Conservation (phyloP, 768 basidiomycete genomes). For the Boletus subcaerulescens region DNA sequence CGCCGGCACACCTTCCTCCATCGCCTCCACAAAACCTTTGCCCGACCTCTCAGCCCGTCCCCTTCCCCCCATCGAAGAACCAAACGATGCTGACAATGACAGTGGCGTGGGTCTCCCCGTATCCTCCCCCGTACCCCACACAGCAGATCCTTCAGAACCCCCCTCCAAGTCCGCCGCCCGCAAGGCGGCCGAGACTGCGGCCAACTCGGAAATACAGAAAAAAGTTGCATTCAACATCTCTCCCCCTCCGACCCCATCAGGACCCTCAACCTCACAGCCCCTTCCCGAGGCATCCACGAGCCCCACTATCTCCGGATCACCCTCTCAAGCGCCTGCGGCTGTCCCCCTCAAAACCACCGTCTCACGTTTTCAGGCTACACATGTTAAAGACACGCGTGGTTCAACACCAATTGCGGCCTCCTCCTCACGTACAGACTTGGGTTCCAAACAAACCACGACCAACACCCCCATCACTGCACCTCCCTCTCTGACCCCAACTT, state of each 20-base stretch:
- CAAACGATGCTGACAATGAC: constrained; percentile 34
- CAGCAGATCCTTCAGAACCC: constrained; percentile 20
- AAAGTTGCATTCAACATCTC: constrained; percentile 82
- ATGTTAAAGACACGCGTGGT: constrained; percentile 65
- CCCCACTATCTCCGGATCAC: constrained; percentile 32
- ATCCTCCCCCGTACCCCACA: constrained; percentile 29
- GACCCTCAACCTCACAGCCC: constrained; percentile 45
- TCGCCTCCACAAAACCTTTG: constrained; percentile 63
- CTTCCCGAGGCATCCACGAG: constrained; percentile 46
- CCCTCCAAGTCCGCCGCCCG: constrained; percentile 33
- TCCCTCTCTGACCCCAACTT: constrained; percentile 58
- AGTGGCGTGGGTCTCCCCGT: constrained; percentile 36
- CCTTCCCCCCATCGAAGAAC: constrained; percentile 47
- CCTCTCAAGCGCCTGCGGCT: constrained; percentile 26
- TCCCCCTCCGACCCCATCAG: constrained; percentile 67
- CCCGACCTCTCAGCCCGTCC: constrained; percentile 59
- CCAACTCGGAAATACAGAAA: constrained; percentile 57
- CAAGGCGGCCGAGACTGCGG: constrained; percentile 36
- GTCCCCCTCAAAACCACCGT: constrained; percentile 59
- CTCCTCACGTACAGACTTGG: constrained; percentile 60
- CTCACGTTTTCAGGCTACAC: constrained; percentile 72
- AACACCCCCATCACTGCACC: constrained; percentile 48
- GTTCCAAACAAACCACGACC: constrained; percentile 43
- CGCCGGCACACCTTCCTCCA: constrained; percentile 42
- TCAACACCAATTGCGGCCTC: constrained; percentile 63